Evolutionary conservation across 2,329 filamentous ascomycete species (phyloP).

Genomic region (Trichophyton simii): DNA sequence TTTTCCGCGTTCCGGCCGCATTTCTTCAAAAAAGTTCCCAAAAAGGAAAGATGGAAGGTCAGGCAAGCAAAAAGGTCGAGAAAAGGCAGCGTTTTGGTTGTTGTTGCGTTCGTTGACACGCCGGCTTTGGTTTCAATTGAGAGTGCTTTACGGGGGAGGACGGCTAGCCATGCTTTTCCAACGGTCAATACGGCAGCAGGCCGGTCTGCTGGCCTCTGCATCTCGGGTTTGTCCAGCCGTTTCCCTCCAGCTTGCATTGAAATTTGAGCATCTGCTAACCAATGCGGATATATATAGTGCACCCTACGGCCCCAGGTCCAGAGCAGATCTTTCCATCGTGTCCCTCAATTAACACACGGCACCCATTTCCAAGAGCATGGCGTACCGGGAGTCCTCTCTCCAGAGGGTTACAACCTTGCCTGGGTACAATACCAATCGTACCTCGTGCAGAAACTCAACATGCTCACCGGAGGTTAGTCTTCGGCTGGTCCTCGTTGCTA

Average conservation of each 20-base stretch:
- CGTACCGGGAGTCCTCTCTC: conserved; percentile 59
- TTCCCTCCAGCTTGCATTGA: not conserved
- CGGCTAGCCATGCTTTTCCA: conserved; percentile 30
- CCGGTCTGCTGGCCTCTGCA: conserved; percentile 31
- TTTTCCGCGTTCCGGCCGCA: not conserved
- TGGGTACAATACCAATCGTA: conserved; percentile 73
- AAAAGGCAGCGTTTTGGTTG: not conserved
- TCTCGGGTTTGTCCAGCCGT: conserved; percentile 21
- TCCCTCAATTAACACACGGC: conserved; percentile 40
- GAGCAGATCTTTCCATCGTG: conserved; percentile 30
- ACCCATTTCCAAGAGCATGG: conserved; percentile 37
- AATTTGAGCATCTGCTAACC: conserved; percentile 3
- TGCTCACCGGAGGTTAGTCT: conserved; percentile 52
- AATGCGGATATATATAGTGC: conserved; percentile 10
- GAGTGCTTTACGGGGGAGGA: conserved; percentile 6
- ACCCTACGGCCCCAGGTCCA: conserved; percentile 28
- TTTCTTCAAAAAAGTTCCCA: not conserved
- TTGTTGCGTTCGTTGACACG: not conserved
- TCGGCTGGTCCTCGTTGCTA: not conserved
- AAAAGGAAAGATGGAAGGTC: not conserved
- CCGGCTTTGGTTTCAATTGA: not conserved
- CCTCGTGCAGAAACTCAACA: conserved; percentile 64
- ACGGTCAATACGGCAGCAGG: conserved; percentile 33
- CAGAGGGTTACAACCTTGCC: conserved; percentile 57
- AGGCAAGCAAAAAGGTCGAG: not conserved